phyloP scores from a whole-genome alignment of 495 filamentous ascomycete species.

The Penicillium turbatum region DNA sequence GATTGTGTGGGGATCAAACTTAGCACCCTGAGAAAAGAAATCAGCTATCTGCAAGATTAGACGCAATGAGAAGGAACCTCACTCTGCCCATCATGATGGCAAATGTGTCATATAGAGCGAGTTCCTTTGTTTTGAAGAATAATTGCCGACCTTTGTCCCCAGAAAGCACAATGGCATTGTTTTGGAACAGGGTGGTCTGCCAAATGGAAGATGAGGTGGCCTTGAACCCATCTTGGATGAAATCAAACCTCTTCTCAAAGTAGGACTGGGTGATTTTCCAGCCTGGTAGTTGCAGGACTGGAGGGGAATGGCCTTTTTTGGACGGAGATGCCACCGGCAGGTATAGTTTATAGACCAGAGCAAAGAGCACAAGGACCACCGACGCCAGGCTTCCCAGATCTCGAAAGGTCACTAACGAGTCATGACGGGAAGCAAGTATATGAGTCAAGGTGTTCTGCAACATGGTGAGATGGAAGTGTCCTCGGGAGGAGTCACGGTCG shows the following conservation, averaged over 20 bases:
- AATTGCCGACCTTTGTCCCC: constrained; percentile 2
- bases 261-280: background rate
- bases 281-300: background rate
- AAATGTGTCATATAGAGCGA: background rate
- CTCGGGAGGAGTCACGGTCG: background rate
- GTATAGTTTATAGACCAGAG: background rate
- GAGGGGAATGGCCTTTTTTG: background rate
- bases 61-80: background rate
- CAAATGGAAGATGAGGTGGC: constrained; percentile 1
- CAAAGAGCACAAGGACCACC: background rate
- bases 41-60: background rate
- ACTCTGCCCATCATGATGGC: constrained; percentile 3
- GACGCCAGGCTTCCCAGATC: background rate
- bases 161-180: constrained; percentile 3
- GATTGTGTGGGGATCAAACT: background rate
- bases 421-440: background rate
- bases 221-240: constrained; percentile 1
- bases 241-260: constrained; percentile 1
- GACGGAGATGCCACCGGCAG: background rate
- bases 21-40: background rate
- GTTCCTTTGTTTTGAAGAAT: constrained; percentile 1
- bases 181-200: background rate
- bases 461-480: background rate
- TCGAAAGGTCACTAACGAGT: background rate
- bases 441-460: background rate